A percentile compares a stretch with the other conserved stretches of the same genome.
Evolutionary conservation across 2,329 filamentous ascomycete genomes (phyloP).

Genomic region (Monilinia laxa): DNA sequence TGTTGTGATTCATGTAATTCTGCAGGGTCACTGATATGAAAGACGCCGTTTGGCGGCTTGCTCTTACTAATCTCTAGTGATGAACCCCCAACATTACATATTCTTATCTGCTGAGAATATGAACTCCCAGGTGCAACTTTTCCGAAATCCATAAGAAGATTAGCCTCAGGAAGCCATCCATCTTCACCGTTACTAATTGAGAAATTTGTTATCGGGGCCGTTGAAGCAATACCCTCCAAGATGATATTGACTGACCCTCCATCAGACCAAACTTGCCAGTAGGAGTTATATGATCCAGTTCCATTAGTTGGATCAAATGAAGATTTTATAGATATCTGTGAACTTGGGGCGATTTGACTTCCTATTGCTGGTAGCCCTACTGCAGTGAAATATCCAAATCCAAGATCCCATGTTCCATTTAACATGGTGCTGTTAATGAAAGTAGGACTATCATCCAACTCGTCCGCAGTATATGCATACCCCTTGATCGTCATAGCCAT

Average conservation of each 20-base stretch:
- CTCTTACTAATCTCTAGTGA: slow-evolving; percentile 38
- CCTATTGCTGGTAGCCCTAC: slow-evolving; percentile 34
- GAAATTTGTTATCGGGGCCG: slow-evolving; percentile 37
- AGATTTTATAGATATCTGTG: slow-evolving; percentile 34
- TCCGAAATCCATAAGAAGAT: slow-evolving; percentile 35
- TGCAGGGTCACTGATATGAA: slow-evolving; percentile 31
- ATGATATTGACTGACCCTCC: slow-evolving; percentile 37
- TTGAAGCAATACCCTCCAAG: slow-evolving; percentile 38
- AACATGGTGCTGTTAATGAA: slow-evolving; percentile 33
- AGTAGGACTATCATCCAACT: slow-evolving; percentile 30
- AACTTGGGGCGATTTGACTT: slow-evolving; percentile 33
- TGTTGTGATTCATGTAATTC: slow-evolving; percentile 38
- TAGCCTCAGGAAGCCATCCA: slow-evolving; percentile 37
- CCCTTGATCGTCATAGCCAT: slow-evolving; percentile 39
- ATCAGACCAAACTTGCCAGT: slow-evolving; percentile 39
- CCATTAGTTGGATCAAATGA: slow-evolving; percentile 38
- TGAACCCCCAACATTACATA: slow-evolving; percentile 41
- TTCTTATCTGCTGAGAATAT: slow-evolving; percentile 33
- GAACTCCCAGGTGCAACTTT: slow-evolving; percentile 36
- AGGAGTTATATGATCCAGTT: slow-evolving; percentile 37
- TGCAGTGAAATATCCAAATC: slow-evolving; percentile 30
- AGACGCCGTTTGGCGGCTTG: slow-evolving; percentile 38
- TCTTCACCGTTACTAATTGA: slow-evolving; percentile 39
- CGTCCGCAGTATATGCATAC: slow-evolving; percentile 38
- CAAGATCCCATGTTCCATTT: slow-evolving; percentile 34